A percentile compares a stretch with the other conserved stretches of the same genome.
phyloP scores from a whole-genome alignment of 108 stramenopile species.

The Halocafeteria seosinensis region DNA sequence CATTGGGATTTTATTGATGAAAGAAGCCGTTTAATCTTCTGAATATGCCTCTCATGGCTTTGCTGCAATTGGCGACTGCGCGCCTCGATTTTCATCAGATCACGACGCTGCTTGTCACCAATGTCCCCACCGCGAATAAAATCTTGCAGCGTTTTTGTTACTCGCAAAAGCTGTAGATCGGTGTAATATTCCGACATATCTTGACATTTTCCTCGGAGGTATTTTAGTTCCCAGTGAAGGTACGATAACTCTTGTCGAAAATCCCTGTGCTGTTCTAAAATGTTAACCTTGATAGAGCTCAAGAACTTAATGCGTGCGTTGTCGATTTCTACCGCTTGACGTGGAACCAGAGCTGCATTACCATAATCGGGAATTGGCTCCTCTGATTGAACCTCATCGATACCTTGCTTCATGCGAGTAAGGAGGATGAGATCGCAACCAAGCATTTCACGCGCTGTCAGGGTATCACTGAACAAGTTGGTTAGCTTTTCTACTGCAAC shows the following conservation, averaged over 20 bases:
- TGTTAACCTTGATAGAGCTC: slow-evolving; percentile 21
- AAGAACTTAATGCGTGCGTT: slow-evolving; percentile 26
- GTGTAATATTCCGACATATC: slow-evolving; percentile 38
- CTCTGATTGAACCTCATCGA: slow-evolving; percentile 32
- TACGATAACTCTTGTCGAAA: slow-evolving; percentile 38
- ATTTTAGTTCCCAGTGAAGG: slow-evolving; percentile 39
- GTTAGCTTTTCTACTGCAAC: background rate
- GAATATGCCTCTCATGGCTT: slow-evolving; percentile 10
- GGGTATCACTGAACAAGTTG: background rate
- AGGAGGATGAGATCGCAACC: slow-evolving; percentile 25
- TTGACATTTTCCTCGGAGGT: slow-evolving; percentile 18
- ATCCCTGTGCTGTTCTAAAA: slow-evolving; percentile 30
- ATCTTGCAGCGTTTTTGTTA: slow-evolving; percentile 43
- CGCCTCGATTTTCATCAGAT: slow-evolving; percentile 11
- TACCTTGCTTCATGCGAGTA: slow-evolving; percentile 31
- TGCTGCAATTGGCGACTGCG: slow-evolving; percentile 9
- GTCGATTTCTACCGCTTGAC: slow-evolving; percentile 19
- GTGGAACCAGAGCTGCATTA: slow-evolving; percentile 28
- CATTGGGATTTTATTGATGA: background rate
- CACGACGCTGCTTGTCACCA: slow-evolving; percentile 10
- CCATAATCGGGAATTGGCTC: slow-evolving; percentile 36
- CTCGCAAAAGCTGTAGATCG: slow-evolving; percentile 42
- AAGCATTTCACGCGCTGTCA: background rate
- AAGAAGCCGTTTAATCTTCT: background rate
- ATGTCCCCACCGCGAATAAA: slow-evolving; percentile 27